A percentile compares a stretch with the other conserved stretches of the same genome.
Evolutionary conservation across 176 grass and related monocot genomes (phyloP).

Genomic region (Oropetium thomaeum): DNA sequence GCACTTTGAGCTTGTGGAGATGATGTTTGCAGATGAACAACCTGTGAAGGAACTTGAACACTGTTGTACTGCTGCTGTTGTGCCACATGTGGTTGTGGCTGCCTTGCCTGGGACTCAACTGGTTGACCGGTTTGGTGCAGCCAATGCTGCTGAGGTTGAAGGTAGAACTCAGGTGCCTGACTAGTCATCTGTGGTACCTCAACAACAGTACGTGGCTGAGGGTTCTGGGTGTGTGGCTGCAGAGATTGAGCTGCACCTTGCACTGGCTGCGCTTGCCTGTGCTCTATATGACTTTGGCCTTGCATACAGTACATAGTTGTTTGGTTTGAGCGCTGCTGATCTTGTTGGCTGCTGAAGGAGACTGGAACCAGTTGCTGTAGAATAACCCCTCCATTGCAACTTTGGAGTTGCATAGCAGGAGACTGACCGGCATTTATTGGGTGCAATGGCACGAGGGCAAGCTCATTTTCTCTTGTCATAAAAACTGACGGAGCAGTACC

Average conservation of each 20-base stretch:
- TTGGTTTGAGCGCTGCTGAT: slow-evolving; percentile 38
- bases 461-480: slow-evolving; percentile 52
- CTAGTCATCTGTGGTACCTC: slow-evolving; percentile 31
- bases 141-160: slow-evolving; percentile 59
- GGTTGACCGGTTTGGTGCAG: slow-evolving; percentile 48
- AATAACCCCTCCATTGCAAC: slow-evolving; percentile 48
- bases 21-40: slow-evolving; percentile 47
- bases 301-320: slow-evolving; percentile 44
- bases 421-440: slow-evolving; percentile 47
- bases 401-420: slow-evolving; percentile 50
- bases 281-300: slow-evolving; percentile 39
- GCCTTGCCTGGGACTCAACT: slow-evolving; percentile 44
- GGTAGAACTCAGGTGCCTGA: slow-evolving; percentile 43
- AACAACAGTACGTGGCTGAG: slow-evolving; percentile 39
- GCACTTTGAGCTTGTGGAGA: slow-evolving; percentile 59
- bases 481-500: slow-evolving; percentile 43
- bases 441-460: slow-evolving; percentile 67
- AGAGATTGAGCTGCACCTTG: slow-evolving; percentile 52
- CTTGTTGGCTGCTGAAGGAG: slow-evolving; percentile 41
- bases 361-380: slow-evolving; percentile 51
- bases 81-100: slow-evolving; percentile 42
- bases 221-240: slow-evolving; percentile 39
- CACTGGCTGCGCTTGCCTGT: slow-evolving; percentile 30
- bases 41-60: slow-evolving; percentile 49
- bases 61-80: slow-evolving; percentile 53